Evolutionary conservation across 805 yeast species (phyloP).

Genomic region (Blastobotrys mokoenaii): DNA sequence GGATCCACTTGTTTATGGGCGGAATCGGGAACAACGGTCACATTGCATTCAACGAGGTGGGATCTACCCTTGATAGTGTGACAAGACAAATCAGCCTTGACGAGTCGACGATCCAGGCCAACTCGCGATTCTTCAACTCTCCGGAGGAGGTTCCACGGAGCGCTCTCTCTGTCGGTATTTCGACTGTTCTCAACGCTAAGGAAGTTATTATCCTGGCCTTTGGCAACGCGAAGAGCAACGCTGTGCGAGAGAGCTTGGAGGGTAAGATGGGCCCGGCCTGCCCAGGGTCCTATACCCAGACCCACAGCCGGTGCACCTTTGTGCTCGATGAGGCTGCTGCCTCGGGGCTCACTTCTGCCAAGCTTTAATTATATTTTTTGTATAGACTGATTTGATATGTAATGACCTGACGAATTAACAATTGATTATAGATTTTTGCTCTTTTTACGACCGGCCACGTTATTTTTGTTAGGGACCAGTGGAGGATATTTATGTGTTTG

Average conservation of each 20-base stretch:
- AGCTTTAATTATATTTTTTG: too few relatives aligned
- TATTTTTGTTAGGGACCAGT: too few relatives aligned
- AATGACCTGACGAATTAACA: too few relatives aligned
- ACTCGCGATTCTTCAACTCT: constrained; percentile 45
- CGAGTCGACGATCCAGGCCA: constrained; percentile 43
- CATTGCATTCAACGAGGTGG: constrained; percentile 52
- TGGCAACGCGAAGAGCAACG: constrained; percentile 39
- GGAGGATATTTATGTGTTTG: too few relatives aligned
- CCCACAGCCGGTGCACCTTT: constrained; percentile 33
- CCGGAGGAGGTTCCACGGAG: constrained; percentile 39
- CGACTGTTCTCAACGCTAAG: constrained; percentile 47
- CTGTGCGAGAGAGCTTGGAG: constrained; percentile 38
- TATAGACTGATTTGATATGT: too few relatives aligned
- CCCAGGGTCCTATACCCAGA: constrained; percentile 45
- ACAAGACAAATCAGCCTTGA: constrained; percentile 43
- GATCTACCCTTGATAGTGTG: constrained; percentile 37
- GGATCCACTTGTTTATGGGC: constrained; percentile 47
- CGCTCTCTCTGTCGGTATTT: constrained; percentile 49
- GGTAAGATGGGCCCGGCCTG: constrained; percentile 35
- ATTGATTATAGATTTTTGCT: too few relatives aligned
- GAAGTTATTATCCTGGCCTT: constrained; percentile 45
- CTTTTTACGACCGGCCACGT: too few relatives aligned
- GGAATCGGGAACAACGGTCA: constrained; percentile 58
- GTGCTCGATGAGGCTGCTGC: constrained; percentile 44
- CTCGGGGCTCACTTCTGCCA: constrained; percentile 7